Evolutionary conservation across 2,329 filamentous ascomycete species (phyloP).

Genomic region (Hymenoscyphus linearis): DNA sequence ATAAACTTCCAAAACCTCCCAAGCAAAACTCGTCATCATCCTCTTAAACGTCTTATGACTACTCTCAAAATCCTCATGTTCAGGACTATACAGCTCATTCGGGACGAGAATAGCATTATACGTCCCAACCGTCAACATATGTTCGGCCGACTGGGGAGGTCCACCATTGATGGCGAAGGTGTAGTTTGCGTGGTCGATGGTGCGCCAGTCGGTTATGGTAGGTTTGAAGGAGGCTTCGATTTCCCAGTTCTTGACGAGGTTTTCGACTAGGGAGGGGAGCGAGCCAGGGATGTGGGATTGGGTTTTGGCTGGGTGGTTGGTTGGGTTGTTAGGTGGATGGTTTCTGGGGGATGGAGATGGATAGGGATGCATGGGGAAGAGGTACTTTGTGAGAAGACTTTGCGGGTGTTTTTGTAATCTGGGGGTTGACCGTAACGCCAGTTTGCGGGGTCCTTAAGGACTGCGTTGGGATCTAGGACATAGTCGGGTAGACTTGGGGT

Average conservation of each 20-base stretch:
- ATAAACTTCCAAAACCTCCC: constrained; percentile 66
- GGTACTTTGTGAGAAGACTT: constrained; percentile 54
- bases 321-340: neutral
- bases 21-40: constrained; percentile 69
- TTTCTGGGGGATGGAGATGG: neutral
- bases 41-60: constrained; percentile 68
- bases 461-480: constrained; percentile 52
- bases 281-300: constrained; percentile 50
- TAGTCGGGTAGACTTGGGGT: constrained; percentile 46
- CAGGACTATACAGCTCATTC: constrained; percentile 60
- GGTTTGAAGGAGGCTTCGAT: constrained; percentile 66
- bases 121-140: constrained; percentile 63
- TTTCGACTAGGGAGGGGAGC: constrained; percentile 58
- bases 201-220: constrained; percentile 57
- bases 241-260: constrained; percentile 70
- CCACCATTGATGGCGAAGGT: constrained; percentile 47
- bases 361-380: constrained; percentile 7
- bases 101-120: constrained; percentile 63
- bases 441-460: constrained; percentile 46
- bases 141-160: constrained; percentile 48
- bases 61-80: constrained; percentile 53
- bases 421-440: constrained; percentile 58
- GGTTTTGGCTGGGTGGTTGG: constrained; percentile 48
- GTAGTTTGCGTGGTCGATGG: constrained; percentile 55
- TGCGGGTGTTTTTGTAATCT: constrained; percentile 59